phyloP scores from a whole-genome alignment of 164 flowering plant genomes.

The Malania oleifera region DNA sequence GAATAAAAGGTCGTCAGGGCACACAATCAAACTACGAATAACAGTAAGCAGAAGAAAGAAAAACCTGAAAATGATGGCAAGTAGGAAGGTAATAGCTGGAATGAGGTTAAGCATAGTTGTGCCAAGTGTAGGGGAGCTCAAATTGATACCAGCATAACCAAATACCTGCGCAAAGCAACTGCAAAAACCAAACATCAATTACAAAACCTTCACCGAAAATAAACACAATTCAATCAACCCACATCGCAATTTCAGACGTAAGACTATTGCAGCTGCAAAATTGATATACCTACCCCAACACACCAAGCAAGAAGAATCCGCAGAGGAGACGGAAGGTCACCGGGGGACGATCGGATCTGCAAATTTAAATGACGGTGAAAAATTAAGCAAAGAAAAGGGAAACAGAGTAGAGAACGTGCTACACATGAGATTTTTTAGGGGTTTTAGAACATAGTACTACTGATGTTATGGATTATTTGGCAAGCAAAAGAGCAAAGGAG shows the following conservation, averaged over 20 bases:
- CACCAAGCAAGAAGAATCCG: constrained; percentile 42
- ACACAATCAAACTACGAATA: background rate
- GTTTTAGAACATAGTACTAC: too few species aligned
- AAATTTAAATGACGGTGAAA: background rate
- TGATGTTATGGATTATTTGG: too few species aligned
- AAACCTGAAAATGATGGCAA: constrained; percentile 48
- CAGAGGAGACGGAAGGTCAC: constrained; percentile 32
- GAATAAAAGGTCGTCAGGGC: too few species aligned
- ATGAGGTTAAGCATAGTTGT: constrained; percentile 52
- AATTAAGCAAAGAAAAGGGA: background rate
- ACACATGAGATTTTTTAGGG: too few species aligned
- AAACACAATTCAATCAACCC: constrained; percentile 1
- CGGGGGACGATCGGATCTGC: constrained; percentile 27
- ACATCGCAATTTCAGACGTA: background rate
- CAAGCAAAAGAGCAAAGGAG: background rate
- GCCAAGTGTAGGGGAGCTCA: constrained; percentile 46
- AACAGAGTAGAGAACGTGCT: background rate
- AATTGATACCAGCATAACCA: constrained; percentile 42
- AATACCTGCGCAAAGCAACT: constrained; percentile 39
- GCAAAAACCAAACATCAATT: constrained; percentile 1
- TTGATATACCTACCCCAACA: constrained; percentile 32
- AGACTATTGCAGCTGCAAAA: background rate
- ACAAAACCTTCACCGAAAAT: background rate
- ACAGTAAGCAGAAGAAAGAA: background rate
- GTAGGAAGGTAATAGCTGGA: constrained; percentile 54